Base-by-base conservation (phyloP, 2,329 filamentous ascomycete species). In the Trichothecium sympodiale region DNA sequence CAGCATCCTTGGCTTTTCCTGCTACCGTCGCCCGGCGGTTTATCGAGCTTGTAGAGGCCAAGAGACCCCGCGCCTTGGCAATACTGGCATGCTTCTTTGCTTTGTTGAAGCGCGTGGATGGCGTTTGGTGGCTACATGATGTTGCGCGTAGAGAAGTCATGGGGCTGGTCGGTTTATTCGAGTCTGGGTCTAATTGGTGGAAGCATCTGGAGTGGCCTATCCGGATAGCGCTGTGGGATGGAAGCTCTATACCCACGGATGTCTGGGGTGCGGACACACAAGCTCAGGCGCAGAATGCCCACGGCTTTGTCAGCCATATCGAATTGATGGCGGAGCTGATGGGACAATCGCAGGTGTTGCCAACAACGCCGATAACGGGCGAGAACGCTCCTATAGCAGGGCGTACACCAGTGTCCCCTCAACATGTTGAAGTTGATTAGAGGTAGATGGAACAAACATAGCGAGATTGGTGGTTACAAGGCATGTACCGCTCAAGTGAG, bases 71-170 rank as follows among this genome's bases (percentile, higher is more conserved):
- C 10, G 74, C 77, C 2, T 61, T 82, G 18, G 68, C 71, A 23
- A 74, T 80, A 26, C 64, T 81, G 2, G 77, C 76, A 6, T 77
- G 73, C 51, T 82, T 80, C 52, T 80, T 80, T 46, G 77, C 74
- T 18, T 58, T 80, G 27, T 60, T 83, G 32, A 77, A 77, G 48
- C 67, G 67, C 25, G 61, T 80, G 42, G 71, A 79, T 41, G 54
- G 63, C 13, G 60, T 77, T 13, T 85, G 80, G 80, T 85, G 80
- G 80, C 59, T 83, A 18, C 67, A 75, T 15, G 77, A 79, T 28
- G 77, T 81, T 47, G 71, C 77, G 7, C 67, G 70, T 13, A 69
- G 74, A 37, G 74, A 84, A 46, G 72, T 84, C 13, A 69, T 74
- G 49, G 77, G 78, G 15, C 65, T 82, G 17, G 65, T 75, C 15